Conservation (phyloP, 139 green algal species). For the Chloropicon primus region DNA sequence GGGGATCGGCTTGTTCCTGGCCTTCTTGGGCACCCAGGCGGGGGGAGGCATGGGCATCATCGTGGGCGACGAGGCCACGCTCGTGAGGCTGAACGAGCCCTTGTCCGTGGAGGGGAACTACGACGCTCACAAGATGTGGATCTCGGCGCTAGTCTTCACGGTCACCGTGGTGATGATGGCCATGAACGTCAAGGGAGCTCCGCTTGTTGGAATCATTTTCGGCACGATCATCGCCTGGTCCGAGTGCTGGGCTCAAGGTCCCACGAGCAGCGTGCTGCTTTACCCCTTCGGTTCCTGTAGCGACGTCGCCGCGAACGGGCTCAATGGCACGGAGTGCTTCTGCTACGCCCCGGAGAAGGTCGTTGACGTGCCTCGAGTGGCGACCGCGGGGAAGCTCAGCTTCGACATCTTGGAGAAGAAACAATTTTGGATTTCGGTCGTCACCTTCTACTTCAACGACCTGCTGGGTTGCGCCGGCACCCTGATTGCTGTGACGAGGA, state of each 20-base stretch:
- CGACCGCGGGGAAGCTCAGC: neutral
- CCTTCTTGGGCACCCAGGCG: conserved; percentile 37
- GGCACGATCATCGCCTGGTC: conserved; percentile 67
- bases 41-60: conserved; percentile 51
- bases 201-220: conserved; percentile 63
- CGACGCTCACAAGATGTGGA: conserved; percentile 32
- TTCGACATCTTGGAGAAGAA: neutral
- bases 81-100: conserved; percentile 38
- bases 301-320: neutral
- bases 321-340: neutral
- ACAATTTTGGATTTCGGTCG: neutral
- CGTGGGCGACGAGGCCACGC: conserved; percentile 43
- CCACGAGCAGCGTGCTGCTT: neutral
- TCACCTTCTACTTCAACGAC: neutral
- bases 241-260: neutral
- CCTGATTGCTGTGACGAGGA: neutral
- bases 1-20: conserved; percentile 49
- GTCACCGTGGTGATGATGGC: conserved; percentile 50
- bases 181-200: conserved; percentile 39
- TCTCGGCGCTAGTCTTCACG: conserved; percentile 35
- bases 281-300: neutral
- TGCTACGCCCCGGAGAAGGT: neutral
- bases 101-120: conserved; percentile 1
- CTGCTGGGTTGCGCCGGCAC: neutral
- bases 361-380: neutral